Evolutionary conservation across 2,329 filamentous ascomycete species (phyloP).

Genomic region (Nemania bipapillata): DNA sequence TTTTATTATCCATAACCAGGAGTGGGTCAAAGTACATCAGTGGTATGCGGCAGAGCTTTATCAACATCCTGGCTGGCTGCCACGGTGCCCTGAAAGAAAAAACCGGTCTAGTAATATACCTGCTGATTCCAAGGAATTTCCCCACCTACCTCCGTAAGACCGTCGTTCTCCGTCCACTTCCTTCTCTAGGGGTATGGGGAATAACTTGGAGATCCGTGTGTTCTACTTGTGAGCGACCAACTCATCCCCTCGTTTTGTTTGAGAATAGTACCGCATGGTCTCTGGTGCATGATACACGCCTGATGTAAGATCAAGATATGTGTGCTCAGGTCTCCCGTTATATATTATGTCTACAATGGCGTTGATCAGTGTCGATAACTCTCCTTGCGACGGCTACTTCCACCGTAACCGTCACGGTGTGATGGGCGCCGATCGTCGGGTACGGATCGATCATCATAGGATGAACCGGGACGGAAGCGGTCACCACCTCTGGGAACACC

Average conservation of each 20-base stretch:
- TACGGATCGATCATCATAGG: conserved; percentile 43
- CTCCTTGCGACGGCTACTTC: conserved; percentile 24
- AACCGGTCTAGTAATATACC: conserved; percentile 4
- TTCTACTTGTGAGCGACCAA: background rate
- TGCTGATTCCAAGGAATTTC: conserved; percentile 7
- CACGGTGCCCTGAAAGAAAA: conserved; percentile 1
- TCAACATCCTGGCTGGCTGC: background rate
- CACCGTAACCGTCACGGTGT: conserved; percentile 40
- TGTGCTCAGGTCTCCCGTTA: background rate
- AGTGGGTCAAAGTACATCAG: conserved; percentile 5
- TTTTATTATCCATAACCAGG: conserved; percentile 17
- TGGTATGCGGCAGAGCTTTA: background rate
- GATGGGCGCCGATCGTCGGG: conserved; percentile 37
- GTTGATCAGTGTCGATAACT: conserved; percentile 23
- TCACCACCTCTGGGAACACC: conserved; percentile 52
- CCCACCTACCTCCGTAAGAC: background rate
- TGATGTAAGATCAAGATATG: background rate
- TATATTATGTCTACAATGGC: background rate
- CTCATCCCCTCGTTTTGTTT: background rate
- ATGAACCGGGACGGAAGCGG: conserved; percentile 47
- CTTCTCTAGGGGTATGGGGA: background rate
- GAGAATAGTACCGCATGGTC: background rate
- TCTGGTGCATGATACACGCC: conserved; percentile 23
- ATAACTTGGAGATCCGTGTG: background rate
- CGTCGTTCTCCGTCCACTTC: conserved; percentile 8